phyloP scores from a whole-genome alignment of 2,329 filamentous ascomycete genomes.

The Hypocrella siamensis region DNA sequence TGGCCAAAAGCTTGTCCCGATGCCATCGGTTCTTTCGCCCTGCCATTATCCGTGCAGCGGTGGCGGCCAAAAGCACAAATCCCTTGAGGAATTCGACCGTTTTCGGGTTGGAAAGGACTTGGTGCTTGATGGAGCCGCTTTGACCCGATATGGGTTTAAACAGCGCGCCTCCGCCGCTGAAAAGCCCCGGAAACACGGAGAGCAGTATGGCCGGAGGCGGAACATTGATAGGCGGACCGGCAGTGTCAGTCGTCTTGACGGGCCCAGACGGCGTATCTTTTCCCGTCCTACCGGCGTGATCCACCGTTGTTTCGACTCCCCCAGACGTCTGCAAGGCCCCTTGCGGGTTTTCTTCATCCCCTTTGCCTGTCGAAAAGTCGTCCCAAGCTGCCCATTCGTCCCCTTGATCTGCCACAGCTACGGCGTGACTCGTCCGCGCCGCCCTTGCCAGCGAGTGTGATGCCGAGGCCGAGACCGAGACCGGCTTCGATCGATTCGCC shows the following conservation, averaged over 20 bases:
- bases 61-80: constrained; percentile 47
- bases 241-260: constrained; percentile 9
- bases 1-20: constrained; percentile 67
- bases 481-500: too few relatives aligned
- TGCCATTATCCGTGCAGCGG: constrained; percentile 66
- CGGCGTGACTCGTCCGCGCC: too few relatives aligned
- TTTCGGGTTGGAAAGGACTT: constrained; percentile 45
- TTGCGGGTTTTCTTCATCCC: background rate
- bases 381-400: constrained; percentile 39
- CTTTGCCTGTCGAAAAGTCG: constrained; percentile 18
- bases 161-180: constrained; percentile 49
- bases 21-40: constrained; percentile 84
- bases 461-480: too few relatives aligned
- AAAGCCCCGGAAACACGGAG: constrained; percentile 56
- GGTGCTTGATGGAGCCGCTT: constrained; percentile 39
- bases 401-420: constrained; percentile 12
- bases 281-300: too few relatives aligned
- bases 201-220: constrained; percentile 77
- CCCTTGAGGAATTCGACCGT: constrained; percentile 47
- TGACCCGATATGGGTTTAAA: constrained; percentile 50
- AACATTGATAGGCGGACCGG: constrained; percentile 63
- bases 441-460: too few relatives aligned
- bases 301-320: too few relatives aligned
- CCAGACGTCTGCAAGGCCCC: too few relatives aligned
- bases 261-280: constrained; percentile 1